Conservation (phyloP, 2,329 filamentous ascomycete genomes). For the Trichophyton benhamiae region DNA sequence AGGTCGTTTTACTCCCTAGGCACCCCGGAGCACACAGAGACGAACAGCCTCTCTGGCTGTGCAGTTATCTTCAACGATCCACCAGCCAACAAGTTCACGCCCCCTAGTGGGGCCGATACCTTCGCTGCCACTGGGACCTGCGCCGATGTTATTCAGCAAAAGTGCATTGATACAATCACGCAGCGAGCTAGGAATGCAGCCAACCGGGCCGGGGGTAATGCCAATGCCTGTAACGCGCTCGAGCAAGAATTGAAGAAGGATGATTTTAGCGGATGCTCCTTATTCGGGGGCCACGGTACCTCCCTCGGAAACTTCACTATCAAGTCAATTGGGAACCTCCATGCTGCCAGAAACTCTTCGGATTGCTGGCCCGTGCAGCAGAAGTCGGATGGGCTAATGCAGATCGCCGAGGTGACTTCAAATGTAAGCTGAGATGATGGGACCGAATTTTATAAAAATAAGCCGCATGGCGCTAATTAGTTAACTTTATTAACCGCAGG, state of each 20-base stretch:
- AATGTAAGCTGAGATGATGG: background rate
- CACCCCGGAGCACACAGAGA: slow-evolving; percentile 6
- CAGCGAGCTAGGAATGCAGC: slow-evolving; percentile 4
- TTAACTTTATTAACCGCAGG: slow-evolving; percentile 2
- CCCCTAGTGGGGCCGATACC: background rate
- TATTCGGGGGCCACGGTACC: background rate
- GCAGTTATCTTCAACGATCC: slow-evolving; percentile 14
- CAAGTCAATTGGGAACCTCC: background rate
- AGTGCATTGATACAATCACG: slow-evolving; percentile 13
- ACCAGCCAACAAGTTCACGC: slow-evolving; percentile 7
- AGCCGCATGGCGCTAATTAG: background rate
- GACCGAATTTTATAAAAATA: background rate
- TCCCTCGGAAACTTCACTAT: background rate
- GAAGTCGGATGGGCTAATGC: background rate
- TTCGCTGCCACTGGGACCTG: slow-evolving; percentile 10
- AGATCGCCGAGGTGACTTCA: background rate
- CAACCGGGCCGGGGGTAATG: background rate
- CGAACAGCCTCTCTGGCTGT: slow-evolving; percentile 10
- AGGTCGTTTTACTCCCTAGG: slow-evolving; percentile 14
- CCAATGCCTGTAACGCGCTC: background rate
- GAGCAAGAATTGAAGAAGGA: background rate
- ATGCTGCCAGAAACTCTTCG: background rate
- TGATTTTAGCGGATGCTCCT: background rate
- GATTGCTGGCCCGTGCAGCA: background rate
- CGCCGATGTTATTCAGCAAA: slow-evolving; percentile 12